These are phyloP conservation scores for Schizothecium vesticola DNA, from an alignment of 495 filamentous ascomycete species.

Conservation along the genomic window DNA sequence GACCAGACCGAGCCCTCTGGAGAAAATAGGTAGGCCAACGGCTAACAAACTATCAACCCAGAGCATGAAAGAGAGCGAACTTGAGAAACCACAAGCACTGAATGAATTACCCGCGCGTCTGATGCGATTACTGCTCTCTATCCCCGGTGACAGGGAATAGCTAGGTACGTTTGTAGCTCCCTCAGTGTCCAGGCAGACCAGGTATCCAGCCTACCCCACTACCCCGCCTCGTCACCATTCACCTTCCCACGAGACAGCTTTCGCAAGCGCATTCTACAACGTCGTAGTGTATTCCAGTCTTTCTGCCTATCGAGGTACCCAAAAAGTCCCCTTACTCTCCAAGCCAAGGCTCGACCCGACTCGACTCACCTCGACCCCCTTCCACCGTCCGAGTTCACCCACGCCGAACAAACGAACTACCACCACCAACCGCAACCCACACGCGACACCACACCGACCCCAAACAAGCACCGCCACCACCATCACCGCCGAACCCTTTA, in stretches of 20 bases:
- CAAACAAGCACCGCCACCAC: not conserved
- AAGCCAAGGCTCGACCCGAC: not conserved
- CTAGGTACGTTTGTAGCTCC: too few relatives aligned
- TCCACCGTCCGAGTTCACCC: not conserved
- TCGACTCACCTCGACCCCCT: not conserved
- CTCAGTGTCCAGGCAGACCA: not conserved
- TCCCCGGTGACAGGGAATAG: not conserved
- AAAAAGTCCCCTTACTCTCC: not conserved
- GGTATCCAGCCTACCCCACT: slow-evolving; percentile 3
- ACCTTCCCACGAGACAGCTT: not conserved
- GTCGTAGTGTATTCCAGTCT: not conserved
- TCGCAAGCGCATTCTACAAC: not conserved
- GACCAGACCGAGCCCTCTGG: not conserved
- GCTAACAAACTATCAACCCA: too few relatives aligned
- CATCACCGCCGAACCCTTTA: not conserved
- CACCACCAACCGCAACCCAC: not conserved
- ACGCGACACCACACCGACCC: not conserved
- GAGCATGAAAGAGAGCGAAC: too few relatives aligned
- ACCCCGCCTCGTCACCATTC: slow-evolving; percentile 6
- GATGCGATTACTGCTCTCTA: not conserved
- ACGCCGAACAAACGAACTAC: not conserved
- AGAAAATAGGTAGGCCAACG: too few relatives aligned
- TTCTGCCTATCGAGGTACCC: slow-evolving; percentile 1
- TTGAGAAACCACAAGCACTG: too few relatives aligned
- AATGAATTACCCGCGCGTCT: not conserved